phyloP scores from a whole-genome alignment of 176 grass and related monocot genomes.

The Musa acuminata region DNA sequence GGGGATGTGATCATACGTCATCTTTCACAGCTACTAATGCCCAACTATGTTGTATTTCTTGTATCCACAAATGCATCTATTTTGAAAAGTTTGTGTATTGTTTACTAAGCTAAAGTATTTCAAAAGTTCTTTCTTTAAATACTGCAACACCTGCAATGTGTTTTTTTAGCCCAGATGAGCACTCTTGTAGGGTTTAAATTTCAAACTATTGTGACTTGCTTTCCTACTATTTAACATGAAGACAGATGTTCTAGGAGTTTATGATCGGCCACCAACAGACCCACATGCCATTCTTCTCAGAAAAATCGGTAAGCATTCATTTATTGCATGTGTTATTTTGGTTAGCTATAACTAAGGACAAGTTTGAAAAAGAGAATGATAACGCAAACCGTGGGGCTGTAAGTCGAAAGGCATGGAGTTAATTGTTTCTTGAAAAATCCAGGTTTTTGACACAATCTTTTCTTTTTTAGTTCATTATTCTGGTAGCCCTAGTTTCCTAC shows the following conservation, averaged over 20 bases:
- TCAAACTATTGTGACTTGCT: background rate
- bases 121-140: too few relatives aligned
- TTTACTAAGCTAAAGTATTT: background rate
- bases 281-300: constrained; percentile 75
- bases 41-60: constrained; percentile 94
- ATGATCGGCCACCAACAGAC: constrained; percentile 79
- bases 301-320: constrained; percentile 63
- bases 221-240: constrained; percentile 23
- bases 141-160: too few relatives aligned
- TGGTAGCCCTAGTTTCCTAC: background rate
- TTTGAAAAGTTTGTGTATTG: background rate
- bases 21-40: constrained; percentile 67
- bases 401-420: too few relatives aligned
- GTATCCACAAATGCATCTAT: constrained; percentile 26
- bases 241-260: constrained; percentile 97
- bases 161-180: too few relatives aligned
- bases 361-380: too few relatives aligned
- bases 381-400: too few relatives aligned
- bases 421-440: too few relatives aligned
- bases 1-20: constrained; percentile 92
- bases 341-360: too few relatives aligned
- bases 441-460: background rate
- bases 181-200: background rate
- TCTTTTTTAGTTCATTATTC: background rate
- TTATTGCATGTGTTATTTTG: background rate